Percentiles rank a stretch among this genome's conserved stretches.
Evolutionary conservation across 257 asterid species (phyloP).

Genomic region (Vinca minor): DNA sequence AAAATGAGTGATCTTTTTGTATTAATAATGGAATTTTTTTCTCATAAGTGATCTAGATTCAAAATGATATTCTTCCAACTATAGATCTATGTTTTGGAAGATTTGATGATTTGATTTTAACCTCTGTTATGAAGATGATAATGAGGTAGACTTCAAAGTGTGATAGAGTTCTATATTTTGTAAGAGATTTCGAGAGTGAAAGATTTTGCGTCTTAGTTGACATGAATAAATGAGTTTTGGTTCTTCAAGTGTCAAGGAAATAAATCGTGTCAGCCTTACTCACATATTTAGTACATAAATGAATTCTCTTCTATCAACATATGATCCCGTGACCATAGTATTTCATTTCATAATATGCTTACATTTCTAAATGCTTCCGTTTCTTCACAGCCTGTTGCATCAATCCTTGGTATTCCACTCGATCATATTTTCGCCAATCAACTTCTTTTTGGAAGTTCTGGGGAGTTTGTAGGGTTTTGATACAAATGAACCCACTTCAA

Average conservation of each 20-base stretch:
- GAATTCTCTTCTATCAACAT: background rate
- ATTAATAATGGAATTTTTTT: background rate
- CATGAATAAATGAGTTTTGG: background rate
- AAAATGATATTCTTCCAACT: background rate
- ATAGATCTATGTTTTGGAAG: background rate
- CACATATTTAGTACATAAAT: background rate
- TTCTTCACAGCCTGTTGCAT: conserved; percentile 64
- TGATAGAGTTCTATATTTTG: background rate
- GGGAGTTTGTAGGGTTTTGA: conserved; percentile 81
- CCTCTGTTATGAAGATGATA: background rate
- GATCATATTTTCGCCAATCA: conserved; percentile 72
- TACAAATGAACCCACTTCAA: conserved; percentile 70
- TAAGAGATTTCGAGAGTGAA: too few relatives aligned
- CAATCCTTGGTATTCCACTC: conserved; percentile 63
- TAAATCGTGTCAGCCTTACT: background rate
- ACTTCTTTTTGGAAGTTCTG: conserved; percentile 64
- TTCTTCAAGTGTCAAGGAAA: background rate
- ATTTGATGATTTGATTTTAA: background rate
- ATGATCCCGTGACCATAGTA: background rate
- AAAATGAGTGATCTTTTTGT: background rate
- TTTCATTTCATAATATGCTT: background rate
- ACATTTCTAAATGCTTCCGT: conserved; percentile 9
- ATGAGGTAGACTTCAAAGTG: background rate
- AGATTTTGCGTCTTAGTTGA: conserved; percentile 1
- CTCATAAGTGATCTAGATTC: background rate